phyloP scores from a whole-genome alignment of 495 filamentous ascomycete species.

The Daldinia vernicosa region DNA sequence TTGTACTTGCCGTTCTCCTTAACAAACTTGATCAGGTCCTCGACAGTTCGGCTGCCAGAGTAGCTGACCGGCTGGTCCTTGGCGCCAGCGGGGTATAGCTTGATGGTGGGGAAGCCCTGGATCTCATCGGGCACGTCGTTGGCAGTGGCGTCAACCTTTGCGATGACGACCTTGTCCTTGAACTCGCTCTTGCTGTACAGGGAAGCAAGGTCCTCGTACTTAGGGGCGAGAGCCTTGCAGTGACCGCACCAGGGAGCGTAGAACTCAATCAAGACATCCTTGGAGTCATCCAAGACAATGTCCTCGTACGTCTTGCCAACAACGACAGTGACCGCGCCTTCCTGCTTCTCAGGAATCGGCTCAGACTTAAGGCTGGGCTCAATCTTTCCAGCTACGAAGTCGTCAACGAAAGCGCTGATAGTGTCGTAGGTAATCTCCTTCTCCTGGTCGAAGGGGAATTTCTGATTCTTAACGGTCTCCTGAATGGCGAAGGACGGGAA shows the following conservation, averaged over 20 bases:
- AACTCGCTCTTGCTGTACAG: slow-evolving; percentile 79
- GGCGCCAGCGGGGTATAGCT: slow-evolving; percentile 90
- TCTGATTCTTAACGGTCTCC: slow-evolving; percentile 93
- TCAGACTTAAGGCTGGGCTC: slow-evolving; percentile 98
- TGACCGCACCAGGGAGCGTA: slow-evolving; percentile 99
- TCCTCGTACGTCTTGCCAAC: slow-evolving; percentile 96
- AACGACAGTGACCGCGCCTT: slow-evolving; percentile 85
- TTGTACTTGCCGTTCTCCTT: slow-evolving; percentile 93
- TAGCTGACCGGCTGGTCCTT: slow-evolving; percentile 90
- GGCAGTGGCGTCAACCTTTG: slow-evolving; percentile 96
- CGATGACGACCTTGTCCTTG: slow-evolving; percentile 85
- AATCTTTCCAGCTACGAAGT: slow-evolving; percentile 87
- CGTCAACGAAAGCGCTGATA: slow-evolving; percentile 84
- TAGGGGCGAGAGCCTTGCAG: slow-evolving; percentile 93
- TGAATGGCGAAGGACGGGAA: slow-evolving; percentile 99
- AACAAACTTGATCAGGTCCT: slow-evolving; percentile 94
- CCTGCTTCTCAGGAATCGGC: slow-evolving; percentile 94
- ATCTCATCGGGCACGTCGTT: slow-evolving; percentile 98
- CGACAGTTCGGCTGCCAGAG: slow-evolving; percentile 85
- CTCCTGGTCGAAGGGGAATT: slow-evolving; percentile 92
- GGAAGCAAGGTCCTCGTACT: slow-evolving; percentile 88
- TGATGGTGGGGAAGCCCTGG: slow-evolving; percentile 98
- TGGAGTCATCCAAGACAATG: slow-evolving; percentile 88
- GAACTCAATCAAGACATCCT: slow-evolving; percentile 98
- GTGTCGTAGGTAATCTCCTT: slow-evolving; percentile 79